A percentile compares a stretch with the other conserved stretches of the same genome.
These are phyloP conservation scores for Leptographium lundbergii DNA, from an alignment of 2,329 filamentous ascomycete species.

Conservation along the genomic window DNA sequence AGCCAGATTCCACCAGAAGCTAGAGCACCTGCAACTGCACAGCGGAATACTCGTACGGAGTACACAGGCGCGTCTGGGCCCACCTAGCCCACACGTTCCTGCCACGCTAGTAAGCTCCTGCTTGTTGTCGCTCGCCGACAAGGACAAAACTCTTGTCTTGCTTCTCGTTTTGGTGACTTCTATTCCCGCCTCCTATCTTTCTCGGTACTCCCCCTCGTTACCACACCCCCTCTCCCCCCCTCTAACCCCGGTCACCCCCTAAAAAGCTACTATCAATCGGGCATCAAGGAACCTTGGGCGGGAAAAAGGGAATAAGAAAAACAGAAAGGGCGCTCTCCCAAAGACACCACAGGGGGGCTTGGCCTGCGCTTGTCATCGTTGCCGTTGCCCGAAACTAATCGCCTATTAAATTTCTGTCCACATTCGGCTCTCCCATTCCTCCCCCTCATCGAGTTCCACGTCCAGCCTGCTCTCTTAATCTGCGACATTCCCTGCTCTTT, in stretches of 20 bases:
- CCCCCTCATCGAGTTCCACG: background rate
- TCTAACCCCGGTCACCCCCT: background rate
- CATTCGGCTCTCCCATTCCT: background rate
- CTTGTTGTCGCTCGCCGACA: background rate
- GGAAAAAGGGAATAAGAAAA: background rate
- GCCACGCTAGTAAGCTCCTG: background rate
- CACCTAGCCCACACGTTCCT: background rate
- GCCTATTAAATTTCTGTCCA: background rate
- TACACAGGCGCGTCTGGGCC: background rate
- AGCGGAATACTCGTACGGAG: background rate
- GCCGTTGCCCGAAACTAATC: background rate
- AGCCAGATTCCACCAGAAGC: background rate
- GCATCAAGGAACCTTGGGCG: background rate
- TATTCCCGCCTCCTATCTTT: background rate
- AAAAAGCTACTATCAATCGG: background rate
- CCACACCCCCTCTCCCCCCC: background rate
- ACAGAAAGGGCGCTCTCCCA: background rate
- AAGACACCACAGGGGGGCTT: background rate
- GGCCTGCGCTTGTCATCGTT: background rate
- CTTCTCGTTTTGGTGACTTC: background rate
- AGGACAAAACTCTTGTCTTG: background rate
- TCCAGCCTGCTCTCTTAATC: background rate
- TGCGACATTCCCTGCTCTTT: too few species aligned
- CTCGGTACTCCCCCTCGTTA: background rate
- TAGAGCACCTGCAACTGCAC: background rate